These are phyloP conservation scores for Apiosordaria backusii DNA, from an alignment of 495 filamentous ascomycete genomes.

Conservation along the genomic window DNA sequence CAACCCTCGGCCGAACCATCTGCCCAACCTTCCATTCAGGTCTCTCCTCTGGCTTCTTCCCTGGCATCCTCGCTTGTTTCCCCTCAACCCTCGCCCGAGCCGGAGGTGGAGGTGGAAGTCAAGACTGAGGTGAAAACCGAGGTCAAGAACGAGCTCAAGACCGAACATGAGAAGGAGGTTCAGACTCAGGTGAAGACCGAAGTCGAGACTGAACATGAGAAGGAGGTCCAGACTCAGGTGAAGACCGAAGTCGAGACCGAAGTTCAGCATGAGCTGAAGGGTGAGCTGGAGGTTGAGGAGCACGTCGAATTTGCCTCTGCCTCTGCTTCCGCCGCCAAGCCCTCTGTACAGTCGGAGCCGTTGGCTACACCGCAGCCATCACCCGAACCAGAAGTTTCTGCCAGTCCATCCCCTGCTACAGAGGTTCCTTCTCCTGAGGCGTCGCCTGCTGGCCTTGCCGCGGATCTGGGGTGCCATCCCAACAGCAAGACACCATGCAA, in stretches of 20 bases:
- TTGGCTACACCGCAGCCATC: neutral
- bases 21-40: neutral
- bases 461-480: neutral
- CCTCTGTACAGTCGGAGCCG: neutral
- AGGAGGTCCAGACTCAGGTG: neutral
- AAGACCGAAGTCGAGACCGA: neutral
- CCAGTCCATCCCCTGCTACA: neutral
- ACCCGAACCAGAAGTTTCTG: neutral
- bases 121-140: neutral
- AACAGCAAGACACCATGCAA: conserved; percentile 1
- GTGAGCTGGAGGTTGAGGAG: neutral
- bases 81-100: neutral
- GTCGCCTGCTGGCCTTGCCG: neutral
- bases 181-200: neutral
- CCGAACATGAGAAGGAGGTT: conserved; percentile 1
- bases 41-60: neutral
- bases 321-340: neutral
- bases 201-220: neutral
- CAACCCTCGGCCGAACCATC: conserved; percentile 2
- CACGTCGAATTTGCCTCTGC: neutral
- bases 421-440: neutral
- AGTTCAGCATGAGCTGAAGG: neutral
- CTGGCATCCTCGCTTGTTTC: neutral
- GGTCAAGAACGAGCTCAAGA: neutral
- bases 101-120: neutral